Conservation (phyloP, 345 rosid genomes). For the Sonneratia caseolaris region DNA sequence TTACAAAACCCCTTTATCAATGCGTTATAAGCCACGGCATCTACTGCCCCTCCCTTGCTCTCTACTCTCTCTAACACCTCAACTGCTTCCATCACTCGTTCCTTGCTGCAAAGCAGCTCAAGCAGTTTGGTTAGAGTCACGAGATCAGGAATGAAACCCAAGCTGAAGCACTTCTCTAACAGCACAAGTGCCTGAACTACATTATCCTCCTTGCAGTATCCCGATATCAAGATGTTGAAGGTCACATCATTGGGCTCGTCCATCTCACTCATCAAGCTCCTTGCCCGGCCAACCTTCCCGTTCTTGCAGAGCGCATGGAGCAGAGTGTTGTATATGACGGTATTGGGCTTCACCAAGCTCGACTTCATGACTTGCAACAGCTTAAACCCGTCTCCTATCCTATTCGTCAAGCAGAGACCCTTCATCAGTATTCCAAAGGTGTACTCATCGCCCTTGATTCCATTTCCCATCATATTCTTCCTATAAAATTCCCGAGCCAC, state of each 20-base stretch:
- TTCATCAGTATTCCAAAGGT: slow-evolving; percentile 85
- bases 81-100: slow-evolving; percentile 59
- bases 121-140: slow-evolving; percentile 63
- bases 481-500: slow-evolving; percentile 71
- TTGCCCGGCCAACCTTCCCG: slow-evolving; percentile 75
- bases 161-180: slow-evolving; percentile 63
- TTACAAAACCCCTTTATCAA: slow-evolving; percentile 61
- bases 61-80: slow-evolving; percentile 67
- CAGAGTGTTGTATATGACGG: slow-evolving; percentile 65
- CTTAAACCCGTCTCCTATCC: slow-evolving; percentile 75
- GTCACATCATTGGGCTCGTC: slow-evolving; percentile 60
- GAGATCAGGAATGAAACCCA: slow-evolving; percentile 55
- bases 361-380: slow-evolving; percentile 68
- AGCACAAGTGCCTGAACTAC: slow-evolving; percentile 63
- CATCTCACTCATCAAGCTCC: slow-evolving; percentile 72
- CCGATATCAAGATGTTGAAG: slow-evolving; percentile 66
- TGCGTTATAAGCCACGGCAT: slow-evolving; percentile 62
- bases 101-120: slow-evolving; percentile 47
- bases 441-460: slow-evolving; percentile 64
- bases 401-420: slow-evolving; percentile 84
- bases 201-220: slow-evolving; percentile 57
- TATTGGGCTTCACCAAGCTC: slow-evolving; percentile 35
- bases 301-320: slow-evolving; percentile 63
- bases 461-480: slow-evolving; percentile 60
- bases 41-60: slow-evolving; percentile 48